Evolutionary conservation across 2,329 filamentous ascomycete genomes (phyloP), one percentile per base, ranked within the genome.

Genomic region (Exophiala bonariae): DNA sequence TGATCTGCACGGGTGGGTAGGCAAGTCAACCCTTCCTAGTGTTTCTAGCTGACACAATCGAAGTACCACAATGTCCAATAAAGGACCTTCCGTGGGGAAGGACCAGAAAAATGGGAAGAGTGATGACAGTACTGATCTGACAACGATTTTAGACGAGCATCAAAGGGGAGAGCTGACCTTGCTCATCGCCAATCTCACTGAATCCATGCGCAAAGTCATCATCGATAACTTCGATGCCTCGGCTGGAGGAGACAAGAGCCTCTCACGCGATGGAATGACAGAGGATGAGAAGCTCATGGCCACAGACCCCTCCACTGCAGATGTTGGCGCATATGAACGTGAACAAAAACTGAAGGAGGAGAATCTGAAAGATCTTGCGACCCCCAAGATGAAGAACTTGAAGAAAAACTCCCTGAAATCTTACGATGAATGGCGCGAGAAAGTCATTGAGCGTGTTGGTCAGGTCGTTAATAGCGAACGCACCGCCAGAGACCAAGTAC

Each of bases 351-450:
- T 61, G 18, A 58, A 60, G 38, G 55, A 57, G 68, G 73, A 59
- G 74, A 75, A 33, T 38, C 49, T 59, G 43, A 60, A 60, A 49
- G 62, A 63, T 34, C 46, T 63, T 16, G 47, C 47, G 6, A 51
- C 50, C 26, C 49, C 47, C 30, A 55, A 58, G 49, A 41, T 59
- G 47, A 53, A 63, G 50, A 63, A 58, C 58, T 68, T 90, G 59
- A 90, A 83, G 70, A 82, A 79, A 53, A 83, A 86, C 44, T 78
- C 83, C 2, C 64, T 95, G 4, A 70, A 76, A 5, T 83, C 85
- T 62, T 95, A 92, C 63, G 82, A 86, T 48, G 85, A 89, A 55
- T 97, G 92, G 92, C 81, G 88, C 59, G 76, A 81, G 4, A 74
- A 75, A 10, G 80, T 96, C 8, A 71, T 88, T 32, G 77, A 81